Base-by-base conservation (phyloP, 2,329 filamentous ascomycete species). In the Xylaria hypoxylon region DNA sequence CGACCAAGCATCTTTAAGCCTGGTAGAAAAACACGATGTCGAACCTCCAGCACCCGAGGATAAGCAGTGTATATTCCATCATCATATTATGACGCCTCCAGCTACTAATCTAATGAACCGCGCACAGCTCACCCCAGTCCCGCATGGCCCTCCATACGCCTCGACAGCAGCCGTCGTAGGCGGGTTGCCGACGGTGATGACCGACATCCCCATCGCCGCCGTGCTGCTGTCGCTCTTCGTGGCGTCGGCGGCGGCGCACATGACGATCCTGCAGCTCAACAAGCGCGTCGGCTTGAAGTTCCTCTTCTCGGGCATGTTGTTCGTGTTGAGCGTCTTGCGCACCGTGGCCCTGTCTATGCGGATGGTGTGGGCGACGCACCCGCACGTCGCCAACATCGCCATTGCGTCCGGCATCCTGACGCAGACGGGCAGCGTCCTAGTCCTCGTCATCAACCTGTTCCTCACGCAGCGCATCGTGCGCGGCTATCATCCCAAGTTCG, bases 361-460 rank as follows among this genome's bases (percentile, higher is more conserved):
- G 62, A 84, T 87, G 70, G 84, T 79, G 61, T 88, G 85, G 86
- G 83, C 84, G 26, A 79, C 78, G 44, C 71, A 79, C 38, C 81
- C 82, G 0, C 69, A 50, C 60, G 77, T 81, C 72, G 65, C 79
- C 58, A 72, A 76, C 62, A 71, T 88, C 62, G 82, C 81, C 73
- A 84, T 89, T 66, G 88, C 90, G 7, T 87, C 91, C 3, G 83
- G 84, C 70, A 86, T 96, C 74, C 89, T 96, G 72, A 87, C 92
- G 64, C 87, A 89, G 50, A 89, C 91, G 0, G 93, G 92, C 47
- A 88, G 94, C 17, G 77, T 96, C 38, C 78, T 96, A 7, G 81
- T 96, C 28, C 95, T 92, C 78, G 80, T 95, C 73, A 81, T 93
- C 78, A 96, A 97, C 79, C 80, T 96, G 47, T 80, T 96, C 73